Evolutionary conservation across 257 asterid genomes (phyloP), one percentile per base, ranked within the genome.

Genomic region (Paulownia fortunei): DNA sequence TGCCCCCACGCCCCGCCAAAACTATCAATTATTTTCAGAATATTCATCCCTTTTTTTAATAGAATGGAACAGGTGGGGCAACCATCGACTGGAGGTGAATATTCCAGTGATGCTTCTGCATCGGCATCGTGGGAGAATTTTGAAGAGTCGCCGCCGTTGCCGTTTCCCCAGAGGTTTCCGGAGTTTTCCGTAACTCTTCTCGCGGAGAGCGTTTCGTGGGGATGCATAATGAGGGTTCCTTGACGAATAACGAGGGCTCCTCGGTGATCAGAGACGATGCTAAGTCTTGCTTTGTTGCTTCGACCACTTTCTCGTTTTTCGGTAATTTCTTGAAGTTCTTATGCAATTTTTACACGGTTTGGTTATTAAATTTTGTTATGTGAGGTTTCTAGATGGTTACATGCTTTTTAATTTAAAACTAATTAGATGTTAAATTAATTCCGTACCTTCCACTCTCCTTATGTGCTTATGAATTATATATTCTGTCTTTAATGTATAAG

Each of bases 71-170:
- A 72, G 67, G 69, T 30, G 21, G 85, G 58, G 76, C 85, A 78
- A 80, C 73, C 73, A 12, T 64, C 81, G 49, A n/a, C 56, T 10
- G 76, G 71, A 11, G 82, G 80, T 10, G 83, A 72, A 26, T 63
- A 8, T 73, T 60, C 82, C 70, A 85, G 76, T 26, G 84, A 37
- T 19, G 86, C 84, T 59, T 64, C 84, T 23, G 84, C 82, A 36
- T 68, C 86, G 77, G 68, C 84, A 8, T 23, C 82, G 34, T 76
- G 80, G 82, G 83, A 76, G 67, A 64, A 76, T 74, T 36, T 12
- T 13, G 60, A 21, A 6, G 93, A 89, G 82, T 82, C 88, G 37
- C 91, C 94, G 77, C 90, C 97, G 60, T 15, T 67, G 81, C 97
- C 96, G 64, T 92, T 89, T 74, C 92, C 89, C n/a, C 69, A 47